Conservation (phyloP, 106 monocot species). For the Vanilla planifolia region DNA sequence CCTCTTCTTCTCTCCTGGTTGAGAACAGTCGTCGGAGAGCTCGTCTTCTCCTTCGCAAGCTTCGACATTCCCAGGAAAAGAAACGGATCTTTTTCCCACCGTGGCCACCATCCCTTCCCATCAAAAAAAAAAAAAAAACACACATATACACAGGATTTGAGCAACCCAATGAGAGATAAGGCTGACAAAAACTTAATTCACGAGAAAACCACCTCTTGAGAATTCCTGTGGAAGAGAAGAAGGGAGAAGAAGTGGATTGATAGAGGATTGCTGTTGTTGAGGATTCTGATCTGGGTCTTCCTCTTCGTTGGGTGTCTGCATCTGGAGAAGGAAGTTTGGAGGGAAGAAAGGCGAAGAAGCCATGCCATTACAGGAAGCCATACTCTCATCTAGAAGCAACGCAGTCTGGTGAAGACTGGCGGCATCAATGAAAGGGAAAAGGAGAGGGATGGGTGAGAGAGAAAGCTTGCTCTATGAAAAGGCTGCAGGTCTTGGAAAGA, state of each 20-base stretch:
- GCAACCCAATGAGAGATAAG: not conserved
- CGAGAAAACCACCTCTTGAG: constrained; percentile 17
- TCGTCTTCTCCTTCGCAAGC: constrained; percentile 53
- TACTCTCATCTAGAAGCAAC: constrained; percentile 13
- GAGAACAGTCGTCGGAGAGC: constrained; percentile 56
- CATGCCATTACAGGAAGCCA: constrained; percentile 39
- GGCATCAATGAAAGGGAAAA: constrained; percentile 4
- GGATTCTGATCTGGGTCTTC: not conserved
- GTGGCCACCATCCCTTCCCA: constrained; percentile 11
- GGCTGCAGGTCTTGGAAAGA: no score
- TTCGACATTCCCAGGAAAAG: constrained; percentile 14
- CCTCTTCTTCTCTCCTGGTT: constrained; percentile 48
- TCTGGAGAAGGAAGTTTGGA: constrained; percentile 51
- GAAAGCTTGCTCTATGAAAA: no score
- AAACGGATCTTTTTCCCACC: constrained; percentile 24
- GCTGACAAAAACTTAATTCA: not conserved
- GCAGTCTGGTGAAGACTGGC: not conserved
- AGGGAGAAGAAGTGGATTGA: constrained; percentile 7
- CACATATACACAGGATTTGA: not conserved
- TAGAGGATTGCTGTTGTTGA: not conserved
- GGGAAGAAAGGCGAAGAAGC: constrained; percentile 61
- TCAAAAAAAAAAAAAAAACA: not conserved
- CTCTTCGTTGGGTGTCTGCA: constrained; percentile 24
- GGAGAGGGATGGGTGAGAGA: not conserved
- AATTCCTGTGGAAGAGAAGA: constrained; percentile 19